These are phyloP conservation scores for Sugiyamaella sp. DNA, from an alignment of 1,139 yeast species.

Conservation along the genomic window DNA sequence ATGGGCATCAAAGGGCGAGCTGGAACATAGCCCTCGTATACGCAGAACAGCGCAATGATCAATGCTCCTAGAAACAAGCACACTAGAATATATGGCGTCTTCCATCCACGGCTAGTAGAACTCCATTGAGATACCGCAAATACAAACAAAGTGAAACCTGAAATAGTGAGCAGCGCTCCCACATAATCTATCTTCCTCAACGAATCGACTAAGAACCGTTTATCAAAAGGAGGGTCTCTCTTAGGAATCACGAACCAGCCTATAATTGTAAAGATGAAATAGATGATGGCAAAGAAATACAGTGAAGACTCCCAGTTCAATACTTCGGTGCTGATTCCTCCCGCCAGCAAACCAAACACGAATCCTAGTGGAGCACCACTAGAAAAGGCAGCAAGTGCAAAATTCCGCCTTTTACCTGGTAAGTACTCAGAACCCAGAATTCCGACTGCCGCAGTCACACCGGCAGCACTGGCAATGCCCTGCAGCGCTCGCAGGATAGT, in stretches of 20 bases:
- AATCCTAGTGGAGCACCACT: constrained; percentile 54
- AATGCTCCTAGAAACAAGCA: constrained; percentile 46
- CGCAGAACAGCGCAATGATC: constrained; percentile 42
- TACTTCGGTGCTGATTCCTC: constrained; percentile 48
- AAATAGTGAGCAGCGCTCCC: constrained; percentile 46
- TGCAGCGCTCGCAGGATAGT: constrained; percentile 48
- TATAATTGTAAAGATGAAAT: constrained; percentile 36
- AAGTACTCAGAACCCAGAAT: constrained; percentile 47
- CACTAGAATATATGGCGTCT: constrained; percentile 50
- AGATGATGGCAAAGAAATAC: constrained; percentile 47
- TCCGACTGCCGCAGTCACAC: constrained; percentile 52
- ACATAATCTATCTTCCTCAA: constrained; percentile 42
- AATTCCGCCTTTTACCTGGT: constrained; percentile 46
- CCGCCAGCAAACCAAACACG: constrained; percentile 46
- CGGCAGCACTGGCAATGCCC: constrained; percentile 48
- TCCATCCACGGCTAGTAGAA: constrained; percentile 48
- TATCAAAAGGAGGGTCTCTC: constrained; percentile 14
- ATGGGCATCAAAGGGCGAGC: constrained; percentile 51
- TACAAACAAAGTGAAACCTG: constrained; percentile 47
- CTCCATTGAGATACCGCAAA: constrained; percentile 50
- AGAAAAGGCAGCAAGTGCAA: constrained; percentile 48
- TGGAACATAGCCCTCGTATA: constrained; percentile 47
- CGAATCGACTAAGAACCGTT: constrained; percentile 12
- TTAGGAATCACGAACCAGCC: constrained; percentile 42
- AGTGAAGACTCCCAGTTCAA: constrained; percentile 48